Percentiles rank a stretch among this genome's conserved stretches.
Evolutionary conservation across 2,329 filamentous ascomycete species (phyloP).

Genomic region (Cadophora luteo-olivacea): DNA sequence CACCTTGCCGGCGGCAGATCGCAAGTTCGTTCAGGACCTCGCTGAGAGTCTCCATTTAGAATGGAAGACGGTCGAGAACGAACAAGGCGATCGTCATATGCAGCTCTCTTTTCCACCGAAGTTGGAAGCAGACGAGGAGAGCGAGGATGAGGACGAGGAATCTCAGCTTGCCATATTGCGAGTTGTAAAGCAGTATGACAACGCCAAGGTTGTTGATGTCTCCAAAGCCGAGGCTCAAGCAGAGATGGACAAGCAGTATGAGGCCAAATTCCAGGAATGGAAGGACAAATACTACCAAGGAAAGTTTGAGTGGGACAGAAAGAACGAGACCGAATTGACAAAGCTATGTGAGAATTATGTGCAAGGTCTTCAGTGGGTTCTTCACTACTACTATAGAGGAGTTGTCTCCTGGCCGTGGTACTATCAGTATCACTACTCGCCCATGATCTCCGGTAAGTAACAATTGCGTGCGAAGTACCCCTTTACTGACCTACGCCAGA

Average conservation of each 20-base stretch:
- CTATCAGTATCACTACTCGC: constrained; percentile 95
- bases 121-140: constrained; percentile 60
- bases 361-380: constrained; percentile 95
- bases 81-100: constrained; percentile 70
- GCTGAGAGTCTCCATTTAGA: constrained; percentile 71
- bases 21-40: constrained; percentile 90
- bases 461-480: constrained; percentile 32
- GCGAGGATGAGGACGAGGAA: constrained; percentile 82
- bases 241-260: constrained; percentile 83
- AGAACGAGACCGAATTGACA: constrained; percentile 80
- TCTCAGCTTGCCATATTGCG: constrained; percentile 82
- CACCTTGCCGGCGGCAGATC: constrained; percentile 80
- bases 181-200: constrained; percentile 89
- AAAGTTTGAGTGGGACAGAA: constrained; percentile 89
- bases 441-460: constrained; percentile 82
- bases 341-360: constrained; percentile 95
- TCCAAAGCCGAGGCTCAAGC: constrained; percentile 80
- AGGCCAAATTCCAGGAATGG: constrained; percentile 89
- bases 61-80: constrained; percentile 69
- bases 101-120: constrained; percentile 63
- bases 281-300: constrained; percentile 91
- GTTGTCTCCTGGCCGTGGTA: constrained; percentile 99
- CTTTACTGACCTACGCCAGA: constrained; percentile 55
- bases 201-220: constrained; percentile 82
- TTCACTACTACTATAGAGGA: constrained; percentile 97